phyloP scores from a whole-genome alignment of 2,329 filamentous ascomycete genomes.

The Aspergillus transmontanensis region DNA sequence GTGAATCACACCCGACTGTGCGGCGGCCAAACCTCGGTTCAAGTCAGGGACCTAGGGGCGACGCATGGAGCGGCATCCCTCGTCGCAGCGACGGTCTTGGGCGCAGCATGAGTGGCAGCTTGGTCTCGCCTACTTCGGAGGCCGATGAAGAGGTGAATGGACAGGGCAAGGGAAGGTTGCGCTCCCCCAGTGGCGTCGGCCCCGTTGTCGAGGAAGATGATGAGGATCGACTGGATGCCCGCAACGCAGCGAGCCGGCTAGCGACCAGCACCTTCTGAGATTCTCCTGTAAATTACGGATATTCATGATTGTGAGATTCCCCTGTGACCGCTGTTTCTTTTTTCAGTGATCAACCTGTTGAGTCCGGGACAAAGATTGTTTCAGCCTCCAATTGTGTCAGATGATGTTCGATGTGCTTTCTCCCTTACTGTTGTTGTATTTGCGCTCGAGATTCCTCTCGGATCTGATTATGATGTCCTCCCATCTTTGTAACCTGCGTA shows the following conservation, averaged over 20 bases:
- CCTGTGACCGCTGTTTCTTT: conserved; percentile 24
- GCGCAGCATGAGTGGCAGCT: conserved; percentile 74
- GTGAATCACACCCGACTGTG: conserved; percentile 77
- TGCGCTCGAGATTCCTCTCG: neutral
- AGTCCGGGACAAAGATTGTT: conserved; percentile 1
- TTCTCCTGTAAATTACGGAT: conserved; percentile 37
- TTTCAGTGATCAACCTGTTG: conserved; percentile 13
- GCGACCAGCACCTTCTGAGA: conserved; percentile 87
- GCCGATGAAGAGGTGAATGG: conserved; percentile 59
- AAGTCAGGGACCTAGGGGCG: conserved; percentile 95
- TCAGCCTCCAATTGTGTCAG: neutral
- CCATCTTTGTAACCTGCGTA: neutral
- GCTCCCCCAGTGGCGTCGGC: conserved; percentile 49
- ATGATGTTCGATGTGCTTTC: conserved; percentile 1
- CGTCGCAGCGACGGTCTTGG: conserved; percentile 76
- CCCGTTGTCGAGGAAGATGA: conserved; percentile 63
- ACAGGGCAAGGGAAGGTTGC: conserved; percentile 50
- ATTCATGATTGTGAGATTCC: conserved; percentile 37
- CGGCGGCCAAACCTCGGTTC: conserved; percentile 78
- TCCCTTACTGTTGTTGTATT: neutral
- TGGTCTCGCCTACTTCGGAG: conserved; percentile 66
- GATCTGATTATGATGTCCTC: neutral
- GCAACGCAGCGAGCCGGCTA: conserved; percentile 90
- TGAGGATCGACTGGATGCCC: conserved; percentile 90
- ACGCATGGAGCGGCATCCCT: conserved; percentile 94